A percentile compares a stretch with the other conserved stretches of the same genome.
phyloP scores from a whole-genome alignment of 768 basidiomycete genomes.

The Lanmaoa pseudosensibilis region DNA sequence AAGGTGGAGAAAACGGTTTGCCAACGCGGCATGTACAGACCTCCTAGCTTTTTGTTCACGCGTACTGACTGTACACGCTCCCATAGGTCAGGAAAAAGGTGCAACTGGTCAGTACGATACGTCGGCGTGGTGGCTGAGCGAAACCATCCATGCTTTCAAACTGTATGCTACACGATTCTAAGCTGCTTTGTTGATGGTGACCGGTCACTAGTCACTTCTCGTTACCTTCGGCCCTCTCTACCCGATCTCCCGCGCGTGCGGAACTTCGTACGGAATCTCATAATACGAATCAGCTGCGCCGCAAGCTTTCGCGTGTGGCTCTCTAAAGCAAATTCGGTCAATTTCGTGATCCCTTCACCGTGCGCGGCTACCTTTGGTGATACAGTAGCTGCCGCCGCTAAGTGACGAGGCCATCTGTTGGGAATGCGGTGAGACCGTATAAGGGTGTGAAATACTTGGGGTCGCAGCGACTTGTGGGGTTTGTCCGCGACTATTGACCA shows the following conservation, averaged over 20 bases:
- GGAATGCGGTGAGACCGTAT: conserved; percentile 2
- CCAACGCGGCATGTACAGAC: conserved; percentile 60
- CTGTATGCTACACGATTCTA: conserved; percentile 10
- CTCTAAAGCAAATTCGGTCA: conserved; percentile 9
- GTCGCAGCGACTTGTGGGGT: conserved; percentile 12
- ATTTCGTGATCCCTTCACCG: conserved; percentile 5
- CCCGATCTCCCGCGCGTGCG: neutral
- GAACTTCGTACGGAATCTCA: conserved; percentile 3
- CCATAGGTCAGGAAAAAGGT: conserved; percentile 82
- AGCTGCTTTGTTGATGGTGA: conserved; percentile 6
- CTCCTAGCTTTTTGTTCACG: conserved; percentile 9
- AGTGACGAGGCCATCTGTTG: neutral
- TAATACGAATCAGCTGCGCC: conserved; percentile 13
- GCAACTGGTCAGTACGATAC: conserved; percentile 75
- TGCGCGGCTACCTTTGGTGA: conserved; percentile 19
- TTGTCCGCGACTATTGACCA: neutral
- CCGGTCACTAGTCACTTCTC: neutral
- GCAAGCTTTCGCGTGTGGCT: conserved; percentile 8
- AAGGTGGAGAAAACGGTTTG: conserved; percentile 78
- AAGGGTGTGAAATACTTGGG: conserved; percentile 11
- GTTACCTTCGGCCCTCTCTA: conserved; percentile 1
- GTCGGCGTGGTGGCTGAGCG: conserved; percentile 64
- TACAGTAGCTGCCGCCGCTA: neutral
- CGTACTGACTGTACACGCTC: conserved; percentile 14
- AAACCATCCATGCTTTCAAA: neutral